Conservation (phyloP, 1,139 yeast species). For the Saccharomyces hybrid region DNA sequence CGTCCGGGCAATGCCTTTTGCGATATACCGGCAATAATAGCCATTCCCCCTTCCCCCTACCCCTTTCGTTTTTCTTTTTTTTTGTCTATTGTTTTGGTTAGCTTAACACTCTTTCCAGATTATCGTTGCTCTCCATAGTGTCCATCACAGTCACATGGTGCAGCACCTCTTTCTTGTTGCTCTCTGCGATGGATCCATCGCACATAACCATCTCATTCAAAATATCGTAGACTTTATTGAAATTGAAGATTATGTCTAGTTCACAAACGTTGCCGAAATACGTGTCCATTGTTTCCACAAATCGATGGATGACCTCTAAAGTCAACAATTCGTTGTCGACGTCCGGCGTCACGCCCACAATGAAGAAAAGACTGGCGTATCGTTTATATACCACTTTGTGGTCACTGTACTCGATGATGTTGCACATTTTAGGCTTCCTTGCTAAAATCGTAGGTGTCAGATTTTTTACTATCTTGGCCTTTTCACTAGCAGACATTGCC, state of each 20-base stretch:
- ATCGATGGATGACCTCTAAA: constrained; percentile 81
- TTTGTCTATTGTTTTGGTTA: constrained; percentile 7
- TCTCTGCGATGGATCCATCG: constrained; percentile 80
- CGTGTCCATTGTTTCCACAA: constrained; percentile 94
- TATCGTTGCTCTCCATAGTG: constrained; percentile 60
- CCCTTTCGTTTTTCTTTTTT: neutral
- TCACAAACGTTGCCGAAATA: constrained; percentile 96
- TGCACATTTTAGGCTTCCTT: constrained; percentile 91
- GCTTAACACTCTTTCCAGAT: constrained; percentile 40
- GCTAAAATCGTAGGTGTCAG: constrained; percentile 77
- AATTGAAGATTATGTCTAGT: constrained; percentile 86
- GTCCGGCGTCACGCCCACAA: constrained; percentile 67
- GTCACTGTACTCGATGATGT: constrained; percentile 84
- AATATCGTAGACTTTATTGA: constrained; percentile 85
- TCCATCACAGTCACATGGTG: constrained; percentile 75
- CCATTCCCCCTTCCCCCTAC: neutral
- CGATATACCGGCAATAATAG: neutral
- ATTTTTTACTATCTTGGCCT: constrained; percentile 74
- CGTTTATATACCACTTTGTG: constrained; percentile 83
- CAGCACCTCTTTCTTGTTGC: constrained; percentile 72
- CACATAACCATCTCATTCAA: constrained; percentile 77
- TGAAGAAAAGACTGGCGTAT: constrained; percentile 85
- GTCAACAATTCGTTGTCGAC: constrained; percentile 73
- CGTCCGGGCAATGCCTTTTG: neutral
- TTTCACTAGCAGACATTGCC: constrained; percentile 73